These are phyloP conservation scores for Plantago elongata DNA, from an alignment of 257 asterid genomes.

Conservation along the genomic window DNA sequence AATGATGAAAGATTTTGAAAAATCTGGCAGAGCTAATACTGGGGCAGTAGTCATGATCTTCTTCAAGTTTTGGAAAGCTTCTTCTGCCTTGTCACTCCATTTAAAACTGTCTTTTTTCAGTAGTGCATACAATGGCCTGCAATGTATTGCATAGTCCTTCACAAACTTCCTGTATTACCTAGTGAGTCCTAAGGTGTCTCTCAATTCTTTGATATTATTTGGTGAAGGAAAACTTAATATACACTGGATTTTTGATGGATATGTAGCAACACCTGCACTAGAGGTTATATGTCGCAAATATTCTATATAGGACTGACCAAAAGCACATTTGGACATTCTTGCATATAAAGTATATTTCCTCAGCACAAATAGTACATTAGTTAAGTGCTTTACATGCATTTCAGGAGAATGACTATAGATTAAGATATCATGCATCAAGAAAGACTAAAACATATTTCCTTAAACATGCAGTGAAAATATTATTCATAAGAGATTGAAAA, in stretches of 20 bases:
- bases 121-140: not conserved
- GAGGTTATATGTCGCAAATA: not conserved
- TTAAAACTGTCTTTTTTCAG: not conserved
- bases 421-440: not conserved
- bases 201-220: not conserved
- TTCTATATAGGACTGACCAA: not conserved
- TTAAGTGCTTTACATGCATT: not conserved
- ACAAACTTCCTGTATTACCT: not conserved
- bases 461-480: not conserved
- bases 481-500: not conserved
- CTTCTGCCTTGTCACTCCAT: not conserved
- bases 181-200: not conserved
- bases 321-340: not conserved
- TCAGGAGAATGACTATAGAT: not conserved
- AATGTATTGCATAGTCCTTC: not conserved
- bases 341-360: not conserved
- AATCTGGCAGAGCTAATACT: not conserved
- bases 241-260: not conserved
- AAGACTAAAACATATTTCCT: not conserved
- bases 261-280: not conserved
- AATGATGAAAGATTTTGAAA: not conserved
- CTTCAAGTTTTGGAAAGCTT: not conserved
- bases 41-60: not conserved
- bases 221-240: too few species aligned
- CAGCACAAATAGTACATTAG: not conserved